These are phyloP conservation scores for Catharanthus roseus DNA, from an alignment of 257 asterid species.

Conservation along the genomic window DNA sequence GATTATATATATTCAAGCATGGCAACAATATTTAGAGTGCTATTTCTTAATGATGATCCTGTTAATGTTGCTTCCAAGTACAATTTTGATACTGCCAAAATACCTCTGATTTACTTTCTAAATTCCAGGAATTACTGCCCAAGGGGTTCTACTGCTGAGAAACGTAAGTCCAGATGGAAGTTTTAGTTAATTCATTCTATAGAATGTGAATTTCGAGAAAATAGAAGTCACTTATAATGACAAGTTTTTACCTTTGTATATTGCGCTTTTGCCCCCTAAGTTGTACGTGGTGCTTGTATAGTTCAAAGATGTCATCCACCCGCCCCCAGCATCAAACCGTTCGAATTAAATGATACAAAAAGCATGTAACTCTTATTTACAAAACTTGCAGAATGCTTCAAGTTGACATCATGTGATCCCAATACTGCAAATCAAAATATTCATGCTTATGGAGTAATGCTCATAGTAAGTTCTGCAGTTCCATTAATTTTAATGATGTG, in stretches of 20 bases:
- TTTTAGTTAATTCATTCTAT: conserved; percentile 3
- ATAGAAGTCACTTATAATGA: not conserved
- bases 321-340: not conserved
- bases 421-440: conserved; percentile 61
- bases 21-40: not conserved
- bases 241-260: not conserved
- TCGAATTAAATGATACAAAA: not conserved
- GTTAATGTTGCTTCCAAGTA: not conserved
- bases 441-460: conserved; percentile 77
- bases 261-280: too few species aligned
- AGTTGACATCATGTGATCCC: conserved; percentile 61
- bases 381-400: conserved; percentile 53
- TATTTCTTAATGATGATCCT: not conserved
- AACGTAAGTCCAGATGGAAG: conserved; percentile 28
- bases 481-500: not conserved
- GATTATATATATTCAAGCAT: not conserved
- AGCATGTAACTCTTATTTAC: conserved; percentile 8
- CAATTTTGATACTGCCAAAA: not conserved
- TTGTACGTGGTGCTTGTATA: not conserved
- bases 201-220: not conserved
- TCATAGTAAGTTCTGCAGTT: conserved; percentile 51
- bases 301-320: not conserved
- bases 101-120: conserved; percentile 12
- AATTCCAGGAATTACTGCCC: conserved; percentile 42
- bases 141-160: conserved; percentile 35